Evolutionary conservation across 176 grass and related monocot species (phyloP), one percentile per base, ranked within the genome.

Genomic region (Phoenix roebelenii): DNA sequence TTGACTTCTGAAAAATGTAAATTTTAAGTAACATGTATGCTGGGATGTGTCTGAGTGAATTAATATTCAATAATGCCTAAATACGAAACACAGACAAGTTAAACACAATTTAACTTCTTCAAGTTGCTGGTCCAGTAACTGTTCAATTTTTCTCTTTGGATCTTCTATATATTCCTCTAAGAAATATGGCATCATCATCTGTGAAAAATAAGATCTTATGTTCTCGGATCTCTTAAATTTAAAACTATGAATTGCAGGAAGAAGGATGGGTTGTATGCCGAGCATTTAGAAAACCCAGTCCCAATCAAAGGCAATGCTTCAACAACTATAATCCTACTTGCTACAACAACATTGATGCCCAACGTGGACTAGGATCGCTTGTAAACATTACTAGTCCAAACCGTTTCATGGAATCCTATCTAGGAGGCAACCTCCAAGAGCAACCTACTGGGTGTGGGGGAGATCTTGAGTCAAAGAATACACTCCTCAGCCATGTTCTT

Each of bases 211-310:
- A 10, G 7, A 39, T 39, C 9, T 6, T 39, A 12, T 39, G 10
- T 39, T 39, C 35, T 39, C 30, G 7, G 5, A 32, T 6, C 6
- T 7, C 35, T 2, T 39, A 39, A 50, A 14, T 50, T 50, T 23
- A 16, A 58, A 62, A 51, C 15, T 1, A 57, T 26, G 4, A 61
- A 32, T 7, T 53, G 19, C 76, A 95, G 86, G 83, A 90, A 82
- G 86, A 95, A 77, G 86, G 91, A 54, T 95, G 91, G 91, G 86
- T 95, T 23, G 91, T 95, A n/a, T 95, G 91, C 71, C 80, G 90
- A 6, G 90, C 86, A 5, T 95, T 95, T 32, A 70, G 59, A 25
- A 95, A 95, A 60, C 68, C 91, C 0, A 60, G 17, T 3, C 71
- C 77, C 2, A 95, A 74, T 25, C 82, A 89, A 50, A 83, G 84